phyloP scores from a whole-genome alignment of 2,329 filamentous ascomycete genomes.

The Monosporascus sp. region DNA sequence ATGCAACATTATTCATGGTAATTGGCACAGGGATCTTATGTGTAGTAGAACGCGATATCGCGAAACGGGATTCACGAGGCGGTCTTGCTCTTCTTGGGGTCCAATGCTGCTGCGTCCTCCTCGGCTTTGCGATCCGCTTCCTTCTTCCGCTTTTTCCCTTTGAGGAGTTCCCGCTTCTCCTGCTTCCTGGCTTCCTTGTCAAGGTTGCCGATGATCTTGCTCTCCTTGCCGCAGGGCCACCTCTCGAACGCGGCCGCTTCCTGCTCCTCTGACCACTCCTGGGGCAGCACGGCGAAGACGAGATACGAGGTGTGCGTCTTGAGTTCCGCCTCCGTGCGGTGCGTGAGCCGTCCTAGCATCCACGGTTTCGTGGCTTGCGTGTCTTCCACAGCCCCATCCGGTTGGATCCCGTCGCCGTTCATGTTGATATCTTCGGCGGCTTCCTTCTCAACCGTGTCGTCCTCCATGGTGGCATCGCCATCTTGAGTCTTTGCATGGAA shows the following conservation, averaged over 20 bases:
- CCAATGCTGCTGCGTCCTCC: constrained; percentile 10
- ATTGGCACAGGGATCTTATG: constrained; percentile 10
- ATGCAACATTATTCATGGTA: neutral
- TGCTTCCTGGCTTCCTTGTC: constrained; percentile 51
- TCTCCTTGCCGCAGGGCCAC: constrained; percentile 57
- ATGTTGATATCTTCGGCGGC: constrained; percentile 25
- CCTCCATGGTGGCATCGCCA: constrained; percentile 15
- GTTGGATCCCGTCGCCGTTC: constrained; percentile 21
- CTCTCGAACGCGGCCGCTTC: constrained; percentile 62
- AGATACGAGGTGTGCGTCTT: constrained; percentile 98
- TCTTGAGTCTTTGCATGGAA: constrained; percentile 45
- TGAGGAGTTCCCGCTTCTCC: constrained; percentile 49
- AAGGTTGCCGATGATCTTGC: constrained; percentile 46
- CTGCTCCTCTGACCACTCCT: constrained; percentile 77
- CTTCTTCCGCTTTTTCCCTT: constrained; percentile 41
- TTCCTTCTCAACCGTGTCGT: constrained; percentile 22
- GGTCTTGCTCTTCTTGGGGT: constrained; percentile 18
- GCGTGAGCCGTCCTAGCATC: constrained; percentile 71
- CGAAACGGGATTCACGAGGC: constrained; percentile 3
- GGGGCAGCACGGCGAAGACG: constrained; percentile 85
- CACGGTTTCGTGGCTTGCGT: constrained; percentile 48
- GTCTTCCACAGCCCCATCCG: constrained; percentile 17
- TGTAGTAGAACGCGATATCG: neutral
- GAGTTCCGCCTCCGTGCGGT: constrained; percentile 78
- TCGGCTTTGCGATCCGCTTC: constrained; percentile 11